These are phyloP conservation scores for Verticillium klebahnii DNA, from an alignment of 2,329 filamentous ascomycete species.

Conservation along the genomic window DNA sequence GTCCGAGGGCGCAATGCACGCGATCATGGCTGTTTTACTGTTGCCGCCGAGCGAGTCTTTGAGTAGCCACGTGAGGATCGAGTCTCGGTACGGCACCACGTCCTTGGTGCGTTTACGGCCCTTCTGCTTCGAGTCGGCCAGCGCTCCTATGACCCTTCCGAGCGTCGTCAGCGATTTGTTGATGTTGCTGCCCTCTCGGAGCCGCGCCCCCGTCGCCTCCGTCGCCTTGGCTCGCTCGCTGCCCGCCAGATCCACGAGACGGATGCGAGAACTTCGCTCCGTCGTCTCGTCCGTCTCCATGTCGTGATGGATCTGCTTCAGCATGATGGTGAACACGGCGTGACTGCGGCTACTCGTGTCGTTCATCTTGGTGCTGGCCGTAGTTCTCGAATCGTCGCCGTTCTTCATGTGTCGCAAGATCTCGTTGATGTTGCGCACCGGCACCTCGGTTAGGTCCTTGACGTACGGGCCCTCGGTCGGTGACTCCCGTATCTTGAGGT, in stretches of 20 bases:
- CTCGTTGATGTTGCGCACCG: constrained; percentile 80
- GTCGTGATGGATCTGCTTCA: constrained; percentile 98
- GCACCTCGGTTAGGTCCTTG: constrained; percentile 90
- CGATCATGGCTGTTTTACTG: constrained; percentile 98
- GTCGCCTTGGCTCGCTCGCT: constrained; percentile 94
- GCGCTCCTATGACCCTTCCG: constrained; percentile 89
- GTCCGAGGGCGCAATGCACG: constrained; percentile 90
- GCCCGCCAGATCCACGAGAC: constrained; percentile 89
- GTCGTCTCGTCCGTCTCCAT: constrained; percentile 97
- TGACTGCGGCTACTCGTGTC: constrained; percentile 96
- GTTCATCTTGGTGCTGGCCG: constrained; percentile 97
- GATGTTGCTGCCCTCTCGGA: constrained; percentile 96
- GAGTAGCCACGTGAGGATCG: constrained; percentile 75
- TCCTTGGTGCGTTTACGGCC: constrained; percentile 51
- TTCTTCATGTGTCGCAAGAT: constrained; percentile 87
- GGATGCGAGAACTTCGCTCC: constrained; percentile 87
- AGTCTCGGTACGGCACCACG: constrained; percentile 89
- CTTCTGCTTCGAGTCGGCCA: constrained; percentile 63
- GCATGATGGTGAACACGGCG: constrained; percentile 94
- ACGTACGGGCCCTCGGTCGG: constrained; percentile 94
- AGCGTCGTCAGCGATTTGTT: constrained; percentile 97
- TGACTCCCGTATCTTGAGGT: constrained; percentile 95
- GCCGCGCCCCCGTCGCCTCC: constrained; percentile 84
- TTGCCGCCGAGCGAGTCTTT: constrained; percentile 96
- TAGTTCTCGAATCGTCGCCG: constrained; percentile 83